phyloP scores from a whole-genome alignment of 306 rosid genomes.

The Cucurbita pepo region DNA sequence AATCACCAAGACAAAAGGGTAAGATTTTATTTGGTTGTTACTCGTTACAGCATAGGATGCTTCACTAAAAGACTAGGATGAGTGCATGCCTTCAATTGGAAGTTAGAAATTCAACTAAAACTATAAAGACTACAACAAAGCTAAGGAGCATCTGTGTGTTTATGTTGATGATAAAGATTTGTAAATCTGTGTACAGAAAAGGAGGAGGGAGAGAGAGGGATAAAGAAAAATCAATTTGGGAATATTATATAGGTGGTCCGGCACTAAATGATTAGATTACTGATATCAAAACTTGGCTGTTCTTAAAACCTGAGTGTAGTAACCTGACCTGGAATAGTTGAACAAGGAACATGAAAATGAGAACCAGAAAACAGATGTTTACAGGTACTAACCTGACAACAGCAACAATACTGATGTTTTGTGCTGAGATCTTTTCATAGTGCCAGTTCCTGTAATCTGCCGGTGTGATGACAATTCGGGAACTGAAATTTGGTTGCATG shows the following conservation, averaged over 20 bases:
- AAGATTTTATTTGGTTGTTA: neutral
- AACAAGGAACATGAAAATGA: neutral
- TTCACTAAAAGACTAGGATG: neutral
- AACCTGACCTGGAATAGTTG: neutral
- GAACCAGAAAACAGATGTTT: neutral
- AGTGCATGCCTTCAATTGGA: neutral
- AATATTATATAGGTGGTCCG: neutral
- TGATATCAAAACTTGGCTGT: neutral
- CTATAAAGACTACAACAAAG: neutral
- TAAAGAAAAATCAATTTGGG: neutral
- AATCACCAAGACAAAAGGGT: neutral
- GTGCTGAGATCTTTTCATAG: neutral
- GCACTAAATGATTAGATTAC: neutral
- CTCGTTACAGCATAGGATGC: conserved; percentile 2
- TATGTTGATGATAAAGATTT: neutral
- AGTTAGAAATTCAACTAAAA: neutral
- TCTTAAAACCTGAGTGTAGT: neutral
- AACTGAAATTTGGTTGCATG: neutral
- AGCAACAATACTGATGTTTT: neutral
- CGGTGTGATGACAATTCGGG: neutral
- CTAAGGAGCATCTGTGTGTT: conserved; percentile 3
- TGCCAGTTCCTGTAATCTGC: neutral
- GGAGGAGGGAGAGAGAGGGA: neutral
- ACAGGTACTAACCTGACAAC: conserved; percentile 1
- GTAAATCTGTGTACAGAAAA: neutral